Evolutionary conservation across 2,329 filamentous ascomycete genomes (phyloP).

Genomic region (Pseudomassariella vexata): DNA sequence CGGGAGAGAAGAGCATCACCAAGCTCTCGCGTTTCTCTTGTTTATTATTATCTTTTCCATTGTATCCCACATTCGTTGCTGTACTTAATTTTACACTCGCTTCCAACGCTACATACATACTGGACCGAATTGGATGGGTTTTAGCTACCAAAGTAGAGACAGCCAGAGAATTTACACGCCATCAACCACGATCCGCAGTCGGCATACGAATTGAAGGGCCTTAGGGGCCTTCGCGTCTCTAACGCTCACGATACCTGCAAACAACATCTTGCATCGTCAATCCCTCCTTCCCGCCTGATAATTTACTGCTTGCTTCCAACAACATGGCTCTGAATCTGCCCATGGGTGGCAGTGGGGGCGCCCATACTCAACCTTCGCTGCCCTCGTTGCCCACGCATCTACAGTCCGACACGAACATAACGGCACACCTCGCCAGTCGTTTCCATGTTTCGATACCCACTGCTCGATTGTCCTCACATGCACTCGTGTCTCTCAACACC

Average conservation of each 20-base stretch:
- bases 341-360: slow-evolving; percentile 46
- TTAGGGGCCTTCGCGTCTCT: too few species aligned
- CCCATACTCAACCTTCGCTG: slow-evolving; percentile 79
- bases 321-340: slow-evolving; percentile 58
- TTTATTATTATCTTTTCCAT: slow-evolving; percentile 3
- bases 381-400: slow-evolving; percentile 81
- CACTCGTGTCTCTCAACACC: slow-evolving; percentile 87
- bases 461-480: slow-evolving; percentile 84
- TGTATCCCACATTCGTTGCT: slow-evolving; percentile 6
- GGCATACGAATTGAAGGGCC: too few species aligned
- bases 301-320: too few species aligned
- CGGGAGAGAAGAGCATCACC: slow-evolving; percentile 4
- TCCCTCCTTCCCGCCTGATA: too few species aligned
- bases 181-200: too few species aligned
- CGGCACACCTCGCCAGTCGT: slow-evolving; percentile 76
- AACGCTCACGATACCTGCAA: too few species aligned
- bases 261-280: too few species aligned
- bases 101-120: too few species aligned
- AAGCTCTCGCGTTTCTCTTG: slow-evolving; percentile 1
- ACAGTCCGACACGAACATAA: slow-evolving; percentile 73
- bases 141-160: too few species aligned
- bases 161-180: too few species aligned
- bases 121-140: too few species aligned
- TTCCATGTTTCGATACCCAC: slow-evolving; percentile 91
- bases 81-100: slow-evolving; percentile 5